phyloP scores from a whole-genome alignment of 495 filamentous ascomycete genomes.

The Tetracladium setigerum region DNA sequence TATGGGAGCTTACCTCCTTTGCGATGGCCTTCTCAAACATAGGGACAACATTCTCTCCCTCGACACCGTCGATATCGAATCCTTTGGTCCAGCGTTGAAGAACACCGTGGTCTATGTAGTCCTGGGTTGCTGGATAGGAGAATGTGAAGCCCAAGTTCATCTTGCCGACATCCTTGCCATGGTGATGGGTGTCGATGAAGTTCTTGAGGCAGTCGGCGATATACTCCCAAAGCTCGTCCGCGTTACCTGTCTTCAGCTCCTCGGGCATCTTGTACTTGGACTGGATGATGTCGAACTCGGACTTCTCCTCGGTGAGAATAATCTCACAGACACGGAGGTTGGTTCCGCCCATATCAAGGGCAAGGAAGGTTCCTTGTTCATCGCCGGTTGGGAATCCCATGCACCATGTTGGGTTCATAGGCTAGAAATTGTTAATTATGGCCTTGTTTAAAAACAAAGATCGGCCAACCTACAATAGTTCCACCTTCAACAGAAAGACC shows the following conservation, averaged over 20 bases:
- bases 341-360: constrained; percentile 97
- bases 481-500: constrained; percentile 75
- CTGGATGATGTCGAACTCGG: constrained; percentile 97
- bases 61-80: constrained; percentile 94
- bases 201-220: constrained; percentile 95
- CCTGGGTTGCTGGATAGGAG: constrained; percentile 93
- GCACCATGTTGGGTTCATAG: constrained; percentile 99
- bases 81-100: constrained; percentile 99
- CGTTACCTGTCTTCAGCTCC: constrained; percentile 83
- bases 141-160: constrained; percentile 95
- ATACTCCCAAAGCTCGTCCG: constrained; percentile 95
- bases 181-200: constrained; percentile 89
- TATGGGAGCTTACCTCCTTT: constrained; percentile 51
- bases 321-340: constrained; percentile 98
- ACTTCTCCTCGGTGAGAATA: constrained; percentile 79
- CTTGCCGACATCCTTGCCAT: constrained; percentile 50
- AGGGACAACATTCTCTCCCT: constrained; percentile 90
- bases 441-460: neutral
- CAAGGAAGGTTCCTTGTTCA: constrained; percentile 86
- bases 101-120: constrained; percentile 93
- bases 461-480: constrained; percentile 65
- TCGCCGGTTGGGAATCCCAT: constrained; percentile 86
- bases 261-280: constrained; percentile 98
- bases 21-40: constrained; percentile 79
- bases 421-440: constrained; percentile 42